phyloP scores from a whole-genome alignment of 2,329 filamentous ascomycete species.

The Fonsecaea pedrosoi region DNA sequence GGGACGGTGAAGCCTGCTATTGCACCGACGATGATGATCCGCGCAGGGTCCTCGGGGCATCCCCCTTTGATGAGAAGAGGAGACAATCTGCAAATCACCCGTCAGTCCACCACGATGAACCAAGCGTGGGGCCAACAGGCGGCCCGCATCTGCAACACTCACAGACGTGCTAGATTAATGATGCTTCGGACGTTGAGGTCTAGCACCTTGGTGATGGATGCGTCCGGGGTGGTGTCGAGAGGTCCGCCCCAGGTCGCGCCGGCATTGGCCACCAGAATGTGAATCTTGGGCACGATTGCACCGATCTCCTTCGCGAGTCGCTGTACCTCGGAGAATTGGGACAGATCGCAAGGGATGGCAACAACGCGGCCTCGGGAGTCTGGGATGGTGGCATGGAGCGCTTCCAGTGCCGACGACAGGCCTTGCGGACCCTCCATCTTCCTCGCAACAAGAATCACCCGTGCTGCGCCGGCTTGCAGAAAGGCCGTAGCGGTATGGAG shows the following conservation, averaged over 20 bases:
- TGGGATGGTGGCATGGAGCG: too few relatives aligned
- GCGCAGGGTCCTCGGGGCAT: slow-evolving; percentile 45
- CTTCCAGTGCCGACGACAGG: too few relatives aligned
- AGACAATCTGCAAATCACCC: slow-evolving; percentile 34
- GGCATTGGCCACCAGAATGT: slow-evolving; percentile 50
- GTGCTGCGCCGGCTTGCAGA: slow-evolving; percentile 49
- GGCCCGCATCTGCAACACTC: slow-evolving; percentile 33
- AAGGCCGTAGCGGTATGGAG: slow-evolving; percentile 42
- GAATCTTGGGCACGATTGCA: slow-evolving; percentile 45
- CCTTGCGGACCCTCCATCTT: slow-evolving; percentile 46
- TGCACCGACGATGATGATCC: slow-evolving; percentile 49
- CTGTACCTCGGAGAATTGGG: too few relatives aligned
- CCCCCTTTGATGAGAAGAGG: slow-evolving; percentile 47
- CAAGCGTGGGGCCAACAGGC: too few relatives aligned
- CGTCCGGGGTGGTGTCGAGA: slow-evolving; percentile 48
- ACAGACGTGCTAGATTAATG: slow-evolving; percentile 46
- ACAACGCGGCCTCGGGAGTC: too few relatives aligned
- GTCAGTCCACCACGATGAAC: too few relatives aligned
- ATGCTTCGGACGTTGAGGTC: slow-evolving; percentile 51
- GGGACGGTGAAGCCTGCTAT: slow-evolving; percentile 48
- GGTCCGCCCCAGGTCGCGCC: slow-evolving; percentile 50
- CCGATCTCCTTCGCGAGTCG: slow-evolving; percentile 43
- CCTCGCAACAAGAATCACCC: slow-evolving; percentile 49
- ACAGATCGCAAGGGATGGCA: too few relatives aligned
- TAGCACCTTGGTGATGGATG: slow-evolving; percentile 47